phyloP scores from a whole-genome alignment of 106 monocot species.

The Dactylorhiza incarnata region DNA sequence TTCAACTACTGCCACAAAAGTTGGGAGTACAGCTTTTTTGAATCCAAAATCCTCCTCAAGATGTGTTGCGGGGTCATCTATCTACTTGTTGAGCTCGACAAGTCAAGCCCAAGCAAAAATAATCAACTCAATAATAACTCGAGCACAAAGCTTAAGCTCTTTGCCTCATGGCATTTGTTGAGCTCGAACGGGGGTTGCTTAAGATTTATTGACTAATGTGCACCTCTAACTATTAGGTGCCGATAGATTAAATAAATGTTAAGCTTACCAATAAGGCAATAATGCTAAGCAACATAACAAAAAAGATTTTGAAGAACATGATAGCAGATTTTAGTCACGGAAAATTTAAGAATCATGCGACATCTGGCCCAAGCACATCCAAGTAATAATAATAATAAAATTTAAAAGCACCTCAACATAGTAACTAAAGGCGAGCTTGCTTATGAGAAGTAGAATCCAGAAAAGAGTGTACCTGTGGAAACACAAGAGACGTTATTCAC shows the following conservation, averaged over 20 bases:
- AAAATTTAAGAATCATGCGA: not conserved
- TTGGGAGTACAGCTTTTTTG: not conserved
- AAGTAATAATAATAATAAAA: not conserved
- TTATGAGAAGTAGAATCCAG: slow-evolving; percentile 86
- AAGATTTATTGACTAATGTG: not conserved
- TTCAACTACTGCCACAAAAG: not conserved
- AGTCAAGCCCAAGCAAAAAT: not conserved
- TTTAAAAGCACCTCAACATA: slow-evolving; percentile 86
- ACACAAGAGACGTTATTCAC: not conserved
- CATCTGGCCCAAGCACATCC: not conserved
- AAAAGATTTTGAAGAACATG: not conserved
- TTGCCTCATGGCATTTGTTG: not conserved
- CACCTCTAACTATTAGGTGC: too few species aligned
- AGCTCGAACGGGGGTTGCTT: not conserved
- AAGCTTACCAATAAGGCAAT: not conserved
- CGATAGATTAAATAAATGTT: not conserved
- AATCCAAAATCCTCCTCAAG: not conserved
- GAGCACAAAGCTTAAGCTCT: not conserved
- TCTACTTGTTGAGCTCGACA: not conserved
- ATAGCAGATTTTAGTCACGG: not conserved
- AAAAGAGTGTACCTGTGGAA: slow-evolving; percentile 85
- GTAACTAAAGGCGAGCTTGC: slow-evolving; percentile 94
- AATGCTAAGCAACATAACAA: not conserved
- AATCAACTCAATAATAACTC: not conserved
- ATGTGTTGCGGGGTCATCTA: not conserved